A percentile compares a stretch with the other conserved stretches of the same genome.
These are phyloP conservation scores for Escallonia rubra DNA, from an alignment of 129 eudicot species.

Conservation along the genomic window DNA sequence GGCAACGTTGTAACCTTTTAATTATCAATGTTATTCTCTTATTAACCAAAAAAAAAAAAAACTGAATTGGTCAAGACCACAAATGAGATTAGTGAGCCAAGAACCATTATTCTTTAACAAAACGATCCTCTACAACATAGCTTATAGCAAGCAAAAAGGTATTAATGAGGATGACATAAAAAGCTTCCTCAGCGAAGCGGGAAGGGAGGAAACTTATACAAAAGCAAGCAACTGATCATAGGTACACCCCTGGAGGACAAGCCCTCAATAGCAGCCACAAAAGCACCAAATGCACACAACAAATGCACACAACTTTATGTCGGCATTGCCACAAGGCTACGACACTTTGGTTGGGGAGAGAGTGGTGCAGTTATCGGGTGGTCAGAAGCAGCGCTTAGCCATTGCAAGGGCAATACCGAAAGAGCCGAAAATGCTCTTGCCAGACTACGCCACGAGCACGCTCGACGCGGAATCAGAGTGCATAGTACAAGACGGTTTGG, in stretches of 20 bases:
- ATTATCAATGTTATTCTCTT: too few species aligned
- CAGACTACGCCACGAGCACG: slow-evolving; percentile 46
- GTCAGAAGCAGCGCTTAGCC: slow-evolving; percentile 46
- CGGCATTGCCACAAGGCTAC: slow-evolving; percentile 38
- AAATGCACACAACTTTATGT: slow-evolving; percentile 36
- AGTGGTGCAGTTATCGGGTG: slow-evolving; percentile 46
- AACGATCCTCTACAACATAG: slow-evolving; percentile 33
- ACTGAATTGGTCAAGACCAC: slow-evolving; percentile 34
- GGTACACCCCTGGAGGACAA: slow-evolving; percentile 24
- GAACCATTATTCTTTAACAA: slow-evolving; percentile 39
- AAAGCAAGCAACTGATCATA: slow-evolving; percentile 23
- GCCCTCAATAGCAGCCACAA: slow-evolving; percentile 32
- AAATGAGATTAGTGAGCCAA: slow-evolving; percentile 44
- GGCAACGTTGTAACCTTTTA: too few species aligned
- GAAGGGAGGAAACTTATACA: too few species aligned
- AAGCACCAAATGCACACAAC: slow-evolving; percentile 31
- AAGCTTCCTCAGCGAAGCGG: too few species aligned
- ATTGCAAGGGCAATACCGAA: slow-evolving; percentile 39
- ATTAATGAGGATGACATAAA: slow-evolving; percentile 34
- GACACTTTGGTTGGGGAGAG: slow-evolving; percentile 33
- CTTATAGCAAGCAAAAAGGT: slow-evolving; percentile 30
- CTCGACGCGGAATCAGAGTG: slow-evolving; percentile 41
- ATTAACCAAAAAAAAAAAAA: too few species aligned
- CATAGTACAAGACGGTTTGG: slow-evolving; percentile 26
- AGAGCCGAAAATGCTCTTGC: slow-evolving; percentile 31